Conservation (phyloP, 345 rosid species). For the Pistacia vera region DNA sequence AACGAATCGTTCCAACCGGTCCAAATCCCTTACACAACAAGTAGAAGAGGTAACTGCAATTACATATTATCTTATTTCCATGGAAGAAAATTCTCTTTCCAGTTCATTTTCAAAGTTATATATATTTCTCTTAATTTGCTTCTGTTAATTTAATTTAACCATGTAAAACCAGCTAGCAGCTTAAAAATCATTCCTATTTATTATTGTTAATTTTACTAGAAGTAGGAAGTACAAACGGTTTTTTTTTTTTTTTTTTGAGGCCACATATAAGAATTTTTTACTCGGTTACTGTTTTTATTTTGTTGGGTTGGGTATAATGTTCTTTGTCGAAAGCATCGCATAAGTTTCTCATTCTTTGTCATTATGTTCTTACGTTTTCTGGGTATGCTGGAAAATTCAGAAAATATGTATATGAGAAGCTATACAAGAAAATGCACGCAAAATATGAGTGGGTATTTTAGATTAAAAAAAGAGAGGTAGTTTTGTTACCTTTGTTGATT, state of each 20-base stretch:
- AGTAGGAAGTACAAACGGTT: neutral
- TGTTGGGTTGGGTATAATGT: slow-evolving; percentile 2
- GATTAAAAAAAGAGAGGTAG: neutral
- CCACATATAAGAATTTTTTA: neutral
- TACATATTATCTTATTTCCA: neutral
- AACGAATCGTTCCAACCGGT: slow-evolving; percentile 39
- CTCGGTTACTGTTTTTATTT: neutral
- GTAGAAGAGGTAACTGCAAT: slow-evolving; percentile 13
- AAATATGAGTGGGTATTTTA: neutral
- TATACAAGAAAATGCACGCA: neutral
- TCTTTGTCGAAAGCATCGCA: slow-evolving; percentile 1
- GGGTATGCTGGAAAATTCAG: neutral
- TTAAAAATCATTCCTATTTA: neutral
- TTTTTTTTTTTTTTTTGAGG: neutral
- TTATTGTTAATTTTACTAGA: neutral
- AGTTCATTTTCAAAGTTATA: neutral
- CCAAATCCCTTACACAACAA: slow-evolving; percentile 41
- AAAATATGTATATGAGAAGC: neutral
- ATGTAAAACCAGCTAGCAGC: neutral
- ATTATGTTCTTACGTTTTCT: neutral
- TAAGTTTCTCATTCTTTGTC: slow-evolving; percentile 8
- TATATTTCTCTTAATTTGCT: neutral
- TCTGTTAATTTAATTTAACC: too few species aligned
- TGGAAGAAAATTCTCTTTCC: neutral
- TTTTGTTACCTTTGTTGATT: neutral